Evolutionary conservation across 306 rosid genomes (phyloP).

Genomic region (Casuarina cunninghamiana): DNA sequence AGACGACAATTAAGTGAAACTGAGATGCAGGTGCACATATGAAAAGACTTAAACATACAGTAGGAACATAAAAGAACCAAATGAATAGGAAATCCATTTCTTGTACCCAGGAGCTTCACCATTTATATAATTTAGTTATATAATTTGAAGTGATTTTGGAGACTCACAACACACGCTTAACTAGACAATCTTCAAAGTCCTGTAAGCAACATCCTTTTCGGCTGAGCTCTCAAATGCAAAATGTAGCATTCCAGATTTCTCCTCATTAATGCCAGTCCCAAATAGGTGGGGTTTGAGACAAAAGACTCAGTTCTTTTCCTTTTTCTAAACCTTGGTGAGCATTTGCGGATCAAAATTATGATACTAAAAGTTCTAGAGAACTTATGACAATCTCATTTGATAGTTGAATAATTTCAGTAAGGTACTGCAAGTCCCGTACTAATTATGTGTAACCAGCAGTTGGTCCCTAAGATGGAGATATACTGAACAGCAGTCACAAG

Average conservation of each 20-base stretch:
- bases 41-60: not conserved
- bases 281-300: not conserved
- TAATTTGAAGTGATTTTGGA: not conserved
- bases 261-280: not conserved
- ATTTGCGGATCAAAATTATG: not conserved
- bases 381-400: not conserved
- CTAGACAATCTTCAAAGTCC: constrained; percentile 3
- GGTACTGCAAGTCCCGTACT: not conserved
- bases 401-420: not conserved
- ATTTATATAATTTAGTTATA: not conserved
- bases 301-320: not conserved
- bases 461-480: not conserved
- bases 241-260: not conserved
- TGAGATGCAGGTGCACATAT: not conserved
- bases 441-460: not conserved
- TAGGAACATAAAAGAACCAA: not conserved
- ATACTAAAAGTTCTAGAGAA: not conserved
- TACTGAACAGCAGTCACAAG: not conserved
- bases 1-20: not conserved
- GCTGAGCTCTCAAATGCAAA: not conserved
- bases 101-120: not conserved
- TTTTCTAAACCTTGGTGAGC: not conserved
- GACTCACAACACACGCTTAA: not conserved
- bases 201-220: no score
- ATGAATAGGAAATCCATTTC: not conserved